Conservation (phyloP, 169 alveolate species). For the Cryptosporidium tyzzeri region DNA sequence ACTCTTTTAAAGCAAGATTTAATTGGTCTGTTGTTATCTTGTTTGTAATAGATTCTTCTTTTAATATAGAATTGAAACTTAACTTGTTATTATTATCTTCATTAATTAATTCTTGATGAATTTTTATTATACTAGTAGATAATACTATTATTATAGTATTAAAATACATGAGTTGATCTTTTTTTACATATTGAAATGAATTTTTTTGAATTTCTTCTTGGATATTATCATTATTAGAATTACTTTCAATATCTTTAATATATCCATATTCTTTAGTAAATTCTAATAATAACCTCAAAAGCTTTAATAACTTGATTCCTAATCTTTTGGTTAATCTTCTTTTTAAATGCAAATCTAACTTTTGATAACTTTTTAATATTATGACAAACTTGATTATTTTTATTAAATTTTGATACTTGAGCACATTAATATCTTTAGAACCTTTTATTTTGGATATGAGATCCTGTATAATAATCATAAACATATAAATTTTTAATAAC, state of each 20-base stretch:
- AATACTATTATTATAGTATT: conserved; percentile 10
- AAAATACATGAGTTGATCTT: background rate
- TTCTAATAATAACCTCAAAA: conserved; percentile 4
- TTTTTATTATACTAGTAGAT: conserved; percentile 8
- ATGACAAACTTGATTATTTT: conserved; percentile 25
- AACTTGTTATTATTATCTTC: background rate
- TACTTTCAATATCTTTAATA: background rate
- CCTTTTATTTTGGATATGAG: background rate
- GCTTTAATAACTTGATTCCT: background rate
- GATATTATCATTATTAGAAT: background rate
- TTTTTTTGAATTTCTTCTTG: background rate
- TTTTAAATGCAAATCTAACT: background rate
- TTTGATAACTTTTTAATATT: background rate
- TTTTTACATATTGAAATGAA: background rate
- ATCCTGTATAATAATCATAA: conserved; percentile 1
- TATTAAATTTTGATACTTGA: background rate
- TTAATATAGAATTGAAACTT: background rate
- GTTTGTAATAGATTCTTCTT: background rate
- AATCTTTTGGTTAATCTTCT: background rate
- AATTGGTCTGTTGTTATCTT: background rate
- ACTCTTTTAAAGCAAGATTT: background rate
- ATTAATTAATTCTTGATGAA: conserved; percentile 24
- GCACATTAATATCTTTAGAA: background rate
- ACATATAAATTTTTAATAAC: background rate
- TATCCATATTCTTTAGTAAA: background rate